A percentile compares a stretch with the other conserved stretches of the same genome.
Evolutionary conservation across 176 grass and related monocot genomes (phyloP).

Genomic region (Lolium perenne): DNA sequence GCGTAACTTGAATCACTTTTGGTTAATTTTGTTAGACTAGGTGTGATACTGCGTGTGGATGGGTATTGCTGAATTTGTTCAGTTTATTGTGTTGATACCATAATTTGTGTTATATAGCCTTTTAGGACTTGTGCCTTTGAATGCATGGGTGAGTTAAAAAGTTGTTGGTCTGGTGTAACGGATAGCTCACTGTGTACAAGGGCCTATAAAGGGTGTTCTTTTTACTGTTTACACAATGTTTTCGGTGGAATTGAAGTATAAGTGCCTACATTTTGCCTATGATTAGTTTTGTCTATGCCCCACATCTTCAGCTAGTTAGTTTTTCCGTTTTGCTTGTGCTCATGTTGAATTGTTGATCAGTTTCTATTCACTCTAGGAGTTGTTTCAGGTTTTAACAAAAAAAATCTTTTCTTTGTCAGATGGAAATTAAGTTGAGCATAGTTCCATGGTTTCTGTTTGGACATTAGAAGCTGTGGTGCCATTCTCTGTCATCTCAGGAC

Average conservation of each 20-base stretch:
- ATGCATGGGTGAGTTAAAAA: background rate
- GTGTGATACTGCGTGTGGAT: background rate
- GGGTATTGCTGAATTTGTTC: conserved; percentile 2
- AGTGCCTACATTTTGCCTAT: background rate
- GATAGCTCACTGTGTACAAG: background rate
- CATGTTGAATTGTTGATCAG: background rate
- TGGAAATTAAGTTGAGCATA: conserved; percentile 3
- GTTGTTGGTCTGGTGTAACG: background rate
- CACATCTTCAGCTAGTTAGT: background rate
- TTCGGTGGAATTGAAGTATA: background rate
- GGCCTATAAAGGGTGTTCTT: background rate
- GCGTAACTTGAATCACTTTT: background rate
- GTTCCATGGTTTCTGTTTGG: conserved; percentile 14
- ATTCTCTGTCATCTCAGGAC: background rate
- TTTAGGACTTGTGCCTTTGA: background rate
- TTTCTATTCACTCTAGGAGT: background rate
- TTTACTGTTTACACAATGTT: background rate
- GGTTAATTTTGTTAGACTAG: background rate
- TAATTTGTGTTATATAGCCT: background rate
- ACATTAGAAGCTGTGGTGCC: background rate
- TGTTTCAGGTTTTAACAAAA: conserved; percentile 15
- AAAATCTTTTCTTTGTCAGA: conserved; percentile 20
- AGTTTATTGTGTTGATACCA: background rate
- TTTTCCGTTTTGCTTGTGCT: background rate
- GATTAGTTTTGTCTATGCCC: background rate